phyloP scores from a whole-genome alignment of 2,329 filamentous ascomycete genomes.

The Orbilia blumenaviensis region DNA sequence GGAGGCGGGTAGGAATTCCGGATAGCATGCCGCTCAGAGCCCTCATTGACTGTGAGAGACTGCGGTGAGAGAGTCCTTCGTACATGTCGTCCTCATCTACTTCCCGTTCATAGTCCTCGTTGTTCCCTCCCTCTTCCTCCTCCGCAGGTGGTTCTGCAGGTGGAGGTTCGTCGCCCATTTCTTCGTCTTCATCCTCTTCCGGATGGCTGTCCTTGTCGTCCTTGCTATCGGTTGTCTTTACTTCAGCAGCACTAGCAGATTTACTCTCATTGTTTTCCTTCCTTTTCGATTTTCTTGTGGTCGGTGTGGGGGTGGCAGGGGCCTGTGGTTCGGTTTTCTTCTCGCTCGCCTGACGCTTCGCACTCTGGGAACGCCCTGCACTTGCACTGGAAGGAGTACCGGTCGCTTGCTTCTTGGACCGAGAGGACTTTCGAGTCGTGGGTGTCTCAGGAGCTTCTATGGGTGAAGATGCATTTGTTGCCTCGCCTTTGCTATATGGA shows the following conservation, averaged over 20 bases:
- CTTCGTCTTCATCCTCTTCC: conserved; percentile 50
- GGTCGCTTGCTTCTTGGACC: conserved; percentile 41
- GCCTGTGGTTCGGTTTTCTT: conserved; percentile 42
- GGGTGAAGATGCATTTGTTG: conserved; percentile 34
- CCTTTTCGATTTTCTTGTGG: conserved; percentile 39
- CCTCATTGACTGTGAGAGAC: conserved; percentile 80
- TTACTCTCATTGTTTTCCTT: conserved; percentile 50
- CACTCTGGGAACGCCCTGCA: conserved; percentile 32
- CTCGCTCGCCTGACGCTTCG: conserved; percentile 39
- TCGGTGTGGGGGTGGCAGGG: conserved; percentile 39
- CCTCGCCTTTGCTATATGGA: conserved; percentile 42
- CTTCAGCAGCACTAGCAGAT: conserved; percentile 6
- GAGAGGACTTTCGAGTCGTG: conserved; percentile 46
- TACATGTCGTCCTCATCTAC: conserved; percentile 75
- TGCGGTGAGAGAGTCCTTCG: conserved; percentile 68
- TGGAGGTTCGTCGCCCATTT: conserved; percentile 44
- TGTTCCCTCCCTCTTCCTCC: conserved; percentile 61
- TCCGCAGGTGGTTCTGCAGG: conserved; percentile 61
- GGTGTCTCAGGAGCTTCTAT: conserved; percentile 47
- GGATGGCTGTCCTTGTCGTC: conserved; percentile 42
- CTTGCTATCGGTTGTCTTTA: conserved; percentile 57
- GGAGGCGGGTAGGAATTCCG: conserved; percentile 79
- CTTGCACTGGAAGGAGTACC: conserved; percentile 14
- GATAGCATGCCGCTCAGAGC: conserved; percentile 93
- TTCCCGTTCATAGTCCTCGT: conserved; percentile 69